Conservation (phyloP, 225 moss, liverwort and hornwort species). For the Bryoerythrophyllum caledonicum region DNA sequence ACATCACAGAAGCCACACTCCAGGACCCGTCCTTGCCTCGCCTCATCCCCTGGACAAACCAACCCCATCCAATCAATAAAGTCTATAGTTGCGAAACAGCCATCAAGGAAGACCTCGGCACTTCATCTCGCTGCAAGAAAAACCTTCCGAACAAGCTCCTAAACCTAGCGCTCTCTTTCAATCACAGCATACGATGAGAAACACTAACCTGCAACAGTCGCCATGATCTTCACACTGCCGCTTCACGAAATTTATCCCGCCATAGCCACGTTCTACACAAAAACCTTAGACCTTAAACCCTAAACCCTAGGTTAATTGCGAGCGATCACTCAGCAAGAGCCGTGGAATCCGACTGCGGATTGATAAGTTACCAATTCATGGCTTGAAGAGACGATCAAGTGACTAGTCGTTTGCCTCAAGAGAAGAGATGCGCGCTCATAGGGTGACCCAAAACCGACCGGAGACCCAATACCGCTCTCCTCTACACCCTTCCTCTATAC, state of each 20-base stretch:
- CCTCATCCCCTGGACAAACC: constrained; percentile 34
- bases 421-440: too few species aligned
- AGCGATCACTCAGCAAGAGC: too few species aligned
- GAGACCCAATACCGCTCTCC: too few species aligned
- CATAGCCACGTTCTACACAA: constrained; percentile 29
- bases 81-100: neutral
- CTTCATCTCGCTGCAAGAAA: too few species aligned
- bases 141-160: neutral
- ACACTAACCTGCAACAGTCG: constrained; percentile 30
- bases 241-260: constrained; percentile 22
- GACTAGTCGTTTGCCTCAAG: neutral
- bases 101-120: neutral
- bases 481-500: too few species aligned
- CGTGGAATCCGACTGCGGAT: too few species aligned
- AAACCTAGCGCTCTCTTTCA: constrained; percentile 18
- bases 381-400: too few species aligned
- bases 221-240: constrained; percentile 25
- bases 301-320: too few species aligned
- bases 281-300: neutral
- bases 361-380: too few species aligned
- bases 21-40: constrained; percentile 45
- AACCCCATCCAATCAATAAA: neutral
- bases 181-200: constrained; percentile 8
- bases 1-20: constrained; percentile 88
- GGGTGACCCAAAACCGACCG: too few species aligned